Percentiles rank a stretch among this genome's conserved stretches.
phyloP scores from a whole-genome alignment of 2,329 filamentous ascomycete species.

The Sodiomyces alkalinus region DNA sequence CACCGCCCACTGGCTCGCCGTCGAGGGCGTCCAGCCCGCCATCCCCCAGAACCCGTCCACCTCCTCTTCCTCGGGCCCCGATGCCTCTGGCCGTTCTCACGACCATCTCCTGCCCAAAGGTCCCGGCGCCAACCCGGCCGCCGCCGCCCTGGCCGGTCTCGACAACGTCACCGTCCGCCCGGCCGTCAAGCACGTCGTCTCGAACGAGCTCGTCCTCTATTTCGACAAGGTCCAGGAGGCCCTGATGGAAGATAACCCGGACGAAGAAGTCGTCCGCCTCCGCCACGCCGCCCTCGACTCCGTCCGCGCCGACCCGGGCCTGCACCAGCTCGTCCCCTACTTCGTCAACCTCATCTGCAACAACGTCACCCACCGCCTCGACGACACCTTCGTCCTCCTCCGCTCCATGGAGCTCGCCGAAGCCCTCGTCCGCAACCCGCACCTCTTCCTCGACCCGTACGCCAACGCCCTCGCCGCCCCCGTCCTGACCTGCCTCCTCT shows the following conservation, averaged over 20 bases:
- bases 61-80: slow-evolving; percentile 67
- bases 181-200: slow-evolving; percentile 87
- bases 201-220: slow-evolving; percentile 90
- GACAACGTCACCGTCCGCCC: slow-evolving; percentile 78
- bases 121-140: slow-evolving; percentile 68
- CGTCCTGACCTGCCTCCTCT: slow-evolving; percentile 81
- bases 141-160: slow-evolving; percentile 69
- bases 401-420: slow-evolving; percentile 87
- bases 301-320: slow-evolving; percentile 73
- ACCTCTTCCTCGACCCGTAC: slow-evolving; percentile 54
- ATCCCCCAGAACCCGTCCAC: slow-evolving; percentile 93
- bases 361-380: slow-evolving; percentile 86
- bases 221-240: slow-evolving; percentile 91
- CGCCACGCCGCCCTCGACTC: slow-evolving; percentile 75
- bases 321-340: slow-evolving; percentile 92
- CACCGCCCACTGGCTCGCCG: slow-evolving; percentile 93
- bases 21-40: slow-evolving; percentile 91
- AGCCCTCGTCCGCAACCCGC: slow-evolving; percentile 69
- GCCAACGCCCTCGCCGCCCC: slow-evolving; percentile 60
- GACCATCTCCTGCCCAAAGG: slow-evolving; percentile 87
- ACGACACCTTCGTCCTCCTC: slow-evolving; percentile 74
- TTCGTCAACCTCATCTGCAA: slow-evolving; percentile 93
- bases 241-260: slow-evolving; percentile 73
- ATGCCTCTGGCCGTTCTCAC: slow-evolving; percentile 67
- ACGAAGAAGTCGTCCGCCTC: slow-evolving; percentile 57